Evolutionary conservation across 2,329 filamentous ascomycete species (phyloP).

Genomic region (Epichloe scottii): DNA sequence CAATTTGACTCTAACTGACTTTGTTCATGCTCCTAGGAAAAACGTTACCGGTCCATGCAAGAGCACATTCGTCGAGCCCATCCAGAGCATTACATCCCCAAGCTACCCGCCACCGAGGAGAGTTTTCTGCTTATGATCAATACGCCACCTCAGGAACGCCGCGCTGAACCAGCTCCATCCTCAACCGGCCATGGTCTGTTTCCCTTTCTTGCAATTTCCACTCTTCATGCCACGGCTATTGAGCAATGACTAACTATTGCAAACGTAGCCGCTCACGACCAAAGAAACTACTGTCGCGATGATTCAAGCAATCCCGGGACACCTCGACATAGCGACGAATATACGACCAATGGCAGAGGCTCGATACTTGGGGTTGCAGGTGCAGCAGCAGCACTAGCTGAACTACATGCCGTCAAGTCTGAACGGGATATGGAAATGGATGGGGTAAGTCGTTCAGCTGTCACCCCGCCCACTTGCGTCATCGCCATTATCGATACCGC

Average conservation of each 20-base stretch:
- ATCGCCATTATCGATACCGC: constrained; percentile 13
- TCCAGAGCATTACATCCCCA: constrained; percentile 92
- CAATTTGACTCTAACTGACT: not conserved
- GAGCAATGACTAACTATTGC: not conserved
- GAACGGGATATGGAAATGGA: constrained; percentile 70
- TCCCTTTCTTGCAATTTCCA: constrained; percentile 2
- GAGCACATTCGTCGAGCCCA: constrained; percentile 97
- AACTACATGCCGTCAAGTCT: constrained; percentile 65
- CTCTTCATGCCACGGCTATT: not conserved
- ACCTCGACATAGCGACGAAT: constrained; percentile 57
- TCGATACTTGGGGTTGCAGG: constrained; percentile 47
- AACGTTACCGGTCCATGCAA: constrained; percentile 96
- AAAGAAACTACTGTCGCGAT: constrained; percentile 43
- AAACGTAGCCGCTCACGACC: constrained; percentile 38
- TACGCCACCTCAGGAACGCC: constrained; percentile 66
- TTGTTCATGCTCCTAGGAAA: constrained; percentile 49
- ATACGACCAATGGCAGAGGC: constrained; percentile 31
- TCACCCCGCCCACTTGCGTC: constrained; percentile 13
- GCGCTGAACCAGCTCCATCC: constrained; percentile 23
- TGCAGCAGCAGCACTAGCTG: constrained; percentile 76
- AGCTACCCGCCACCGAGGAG: constrained; percentile 94
- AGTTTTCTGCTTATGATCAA: constrained; percentile 96
- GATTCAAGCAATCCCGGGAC: constrained; percentile 55
- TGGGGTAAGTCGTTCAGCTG: constrained; percentile 42
- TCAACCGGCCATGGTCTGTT: constrained; percentile 21